These are phyloP conservation scores for Papiliotrema terrestris DNA, from an alignment of 1,284 basidiomycete species.

Conservation along the genomic window DNA sequence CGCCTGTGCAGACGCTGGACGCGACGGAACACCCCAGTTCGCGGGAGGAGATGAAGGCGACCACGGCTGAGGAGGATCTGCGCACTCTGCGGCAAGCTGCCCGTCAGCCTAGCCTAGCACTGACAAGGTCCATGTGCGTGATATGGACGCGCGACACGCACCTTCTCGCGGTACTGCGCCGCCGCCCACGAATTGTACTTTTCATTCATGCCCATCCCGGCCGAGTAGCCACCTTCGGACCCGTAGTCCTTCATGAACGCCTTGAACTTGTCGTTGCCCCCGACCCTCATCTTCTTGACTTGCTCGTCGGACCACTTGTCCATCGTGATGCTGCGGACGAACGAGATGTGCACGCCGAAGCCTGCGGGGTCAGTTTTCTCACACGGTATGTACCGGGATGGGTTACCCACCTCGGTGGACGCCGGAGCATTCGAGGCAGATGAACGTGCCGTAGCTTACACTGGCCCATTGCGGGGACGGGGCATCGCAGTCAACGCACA, in stretches of 20 bases:
- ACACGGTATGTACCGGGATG: too few species aligned
- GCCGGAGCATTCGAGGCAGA: constrained; percentile 88
- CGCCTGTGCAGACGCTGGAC: constrained; percentile 42
- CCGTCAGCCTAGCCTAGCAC: too few species aligned
- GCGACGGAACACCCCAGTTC: constrained; percentile 26
- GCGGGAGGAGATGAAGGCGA: constrained; percentile 42
- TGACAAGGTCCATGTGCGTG: neutral
- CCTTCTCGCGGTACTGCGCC: constrained; percentile 86
- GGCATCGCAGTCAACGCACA: constrained; percentile 74
- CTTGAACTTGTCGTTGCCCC: constrained; percentile 77
- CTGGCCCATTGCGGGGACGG: constrained; percentile 92
- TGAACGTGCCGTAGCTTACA: constrained; percentile 63
- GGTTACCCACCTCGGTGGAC: constrained; percentile 66
- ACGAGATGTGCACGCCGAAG: constrained; percentile 56
- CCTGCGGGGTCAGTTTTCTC: constrained; percentile 15
- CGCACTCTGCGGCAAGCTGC: constrained; percentile 42
- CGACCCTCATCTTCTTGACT: constrained; percentile 84
- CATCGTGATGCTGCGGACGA: constrained; percentile 90
- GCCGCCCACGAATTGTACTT: constrained; percentile 92
- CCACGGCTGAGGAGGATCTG: constrained; percentile 40
- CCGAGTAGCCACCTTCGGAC: constrained; percentile 70
- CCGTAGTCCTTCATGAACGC: constrained; percentile 72
- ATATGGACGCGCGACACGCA: constrained; percentile 32
- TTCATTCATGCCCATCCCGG: constrained; percentile 65
- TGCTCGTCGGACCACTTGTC: constrained; percentile 92